Evolutionary conservation across 257 asterid species (phyloP).

Genomic region (Fraxinus anomala): DNA sequence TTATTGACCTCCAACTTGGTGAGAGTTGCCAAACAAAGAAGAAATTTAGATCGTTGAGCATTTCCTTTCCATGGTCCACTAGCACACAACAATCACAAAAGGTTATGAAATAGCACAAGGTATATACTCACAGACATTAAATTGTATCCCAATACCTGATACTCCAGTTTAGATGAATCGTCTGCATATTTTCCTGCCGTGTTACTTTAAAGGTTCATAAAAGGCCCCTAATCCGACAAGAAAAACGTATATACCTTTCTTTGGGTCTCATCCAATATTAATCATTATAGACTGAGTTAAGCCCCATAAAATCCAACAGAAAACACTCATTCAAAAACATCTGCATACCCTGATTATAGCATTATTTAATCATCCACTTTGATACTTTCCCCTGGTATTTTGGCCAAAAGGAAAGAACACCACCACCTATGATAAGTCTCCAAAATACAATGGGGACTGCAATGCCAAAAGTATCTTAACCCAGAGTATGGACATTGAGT

Average conservation of each 20-base stretch:
- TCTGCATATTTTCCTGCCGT: background rate
- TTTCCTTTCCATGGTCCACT: background rate
- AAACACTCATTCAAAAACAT: background rate
- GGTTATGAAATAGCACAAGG: background rate
- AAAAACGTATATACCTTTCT: background rate
- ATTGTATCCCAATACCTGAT: background rate
- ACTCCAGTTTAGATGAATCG: background rate
- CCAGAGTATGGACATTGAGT: background rate
- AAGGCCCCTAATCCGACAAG: background rate
- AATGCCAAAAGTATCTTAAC: background rate
- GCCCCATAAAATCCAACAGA: slow-evolving; percentile 4
- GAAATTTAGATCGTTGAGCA: background rate
- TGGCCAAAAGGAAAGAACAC: background rate
- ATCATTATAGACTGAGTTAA: background rate
- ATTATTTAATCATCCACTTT: background rate
- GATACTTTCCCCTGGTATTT: background rate
- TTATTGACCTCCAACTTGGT: background rate
- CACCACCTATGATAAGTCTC: background rate
- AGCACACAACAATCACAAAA: background rate
- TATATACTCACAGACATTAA: background rate
- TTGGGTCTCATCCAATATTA: background rate
- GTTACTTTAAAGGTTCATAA: background rate
- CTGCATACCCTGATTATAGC: background rate
- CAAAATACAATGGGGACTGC: background rate
- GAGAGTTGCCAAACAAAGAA: background rate